Base-by-base conservation (phyloP, 2,329 filamentous ascomycete species). In the Albifimbria verrucaria region DNA sequence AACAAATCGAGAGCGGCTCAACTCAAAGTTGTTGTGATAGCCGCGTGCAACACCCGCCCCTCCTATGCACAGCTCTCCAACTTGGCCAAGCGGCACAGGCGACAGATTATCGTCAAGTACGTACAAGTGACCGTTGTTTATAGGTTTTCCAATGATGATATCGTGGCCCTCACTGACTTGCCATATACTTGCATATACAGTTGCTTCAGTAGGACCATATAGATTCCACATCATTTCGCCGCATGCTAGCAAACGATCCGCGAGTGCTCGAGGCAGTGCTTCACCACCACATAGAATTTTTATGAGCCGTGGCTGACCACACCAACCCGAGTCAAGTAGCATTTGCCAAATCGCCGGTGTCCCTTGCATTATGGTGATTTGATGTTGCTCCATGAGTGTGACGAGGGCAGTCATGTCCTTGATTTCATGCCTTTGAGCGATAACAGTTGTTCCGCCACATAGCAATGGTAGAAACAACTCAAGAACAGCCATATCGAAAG, bases 31-130 rank as follows among this genome's bases (percentile, higher is more conserved):
- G 42, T 56, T 55, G 32, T 39, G 55, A 25, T 59, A 59, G 32
- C 57, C 57, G 32, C 51, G 56, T 1, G 62, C 64, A 23, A 68
- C 56, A 5, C 67, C 62, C 3, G 57, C 59, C 2, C 67, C 68
- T 26, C 65, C 67, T 28, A 70, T 62, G 42, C 60, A 69, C 36
- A 71, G 56, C 56, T 71, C 67, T 7, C 68, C 68, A 11, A 55
- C 21, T 18, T 68, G 54, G 0, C 77, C 76, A 6, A 65, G 48
- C 1, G 77, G 72, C 4, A 75, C 64, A 1, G 70, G 65, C 18
- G 68, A 53, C 43, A 62, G 53, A 1, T 63, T 45, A 4, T 59
- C 50, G 52, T 76, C 70, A 3, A 78, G 62, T 2, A 80, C 65
- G 52, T 76, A 77, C 1, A 74, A 56, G 1, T 69, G 62, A 1